Percentiles rank a stretch among this genome's conserved stretches.
phyloP scores from a whole-genome alignment of 2,329 filamentous ascomycete species.

The Diplocarpon rosae region DNA sequence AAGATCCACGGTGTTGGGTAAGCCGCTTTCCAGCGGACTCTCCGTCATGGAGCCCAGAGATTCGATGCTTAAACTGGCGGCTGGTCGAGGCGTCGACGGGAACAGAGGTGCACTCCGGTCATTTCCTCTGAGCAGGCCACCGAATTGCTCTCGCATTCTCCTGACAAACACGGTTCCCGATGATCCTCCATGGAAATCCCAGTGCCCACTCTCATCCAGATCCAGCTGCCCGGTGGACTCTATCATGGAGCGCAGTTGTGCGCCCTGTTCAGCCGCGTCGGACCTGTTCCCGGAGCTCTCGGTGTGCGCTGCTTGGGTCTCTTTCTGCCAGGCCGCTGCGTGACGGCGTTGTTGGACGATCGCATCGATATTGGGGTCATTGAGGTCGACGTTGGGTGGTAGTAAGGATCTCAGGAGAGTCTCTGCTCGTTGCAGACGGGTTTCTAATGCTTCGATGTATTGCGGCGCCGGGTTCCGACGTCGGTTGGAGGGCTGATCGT shows the following conservation, averaged over 20 bases:
- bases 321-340: conserved; percentile 36
- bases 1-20: conserved; percentile 44
- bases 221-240: conserved; percentile 85
- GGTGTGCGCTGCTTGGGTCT: conserved; percentile 27
- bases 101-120: conserved; percentile 46
- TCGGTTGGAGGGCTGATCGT: conserved; percentile 68
- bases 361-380: conserved; percentile 73
- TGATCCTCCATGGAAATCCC: conserved; percentile 91
- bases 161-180: conserved; percentile 83
- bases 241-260: conserved; percentile 85
- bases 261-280: conserved; percentile 43
- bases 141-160: conserved; percentile 79
- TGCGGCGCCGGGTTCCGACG: conserved; percentile 61
- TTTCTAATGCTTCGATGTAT: conserved; percentile 62
- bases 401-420: conserved; percentile 50
- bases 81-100: conserved; percentile 39
- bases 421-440: conserved; percentile 58
- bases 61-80: conserved; percentile 15
- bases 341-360: conserved; percentile 48
- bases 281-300: conserved; percentile 5
- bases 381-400: conserved; percentile 59
- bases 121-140: conserved; percentile 55
- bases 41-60: conserved; percentile 24
- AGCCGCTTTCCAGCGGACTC: conserved; percentile 23
- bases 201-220: conserved; percentile 80